Evolutionary conservation across 257 asterid genomes (phyloP), one percentile per base, ranked within the genome.

Genomic region (Linderniella brevidens): DNA sequence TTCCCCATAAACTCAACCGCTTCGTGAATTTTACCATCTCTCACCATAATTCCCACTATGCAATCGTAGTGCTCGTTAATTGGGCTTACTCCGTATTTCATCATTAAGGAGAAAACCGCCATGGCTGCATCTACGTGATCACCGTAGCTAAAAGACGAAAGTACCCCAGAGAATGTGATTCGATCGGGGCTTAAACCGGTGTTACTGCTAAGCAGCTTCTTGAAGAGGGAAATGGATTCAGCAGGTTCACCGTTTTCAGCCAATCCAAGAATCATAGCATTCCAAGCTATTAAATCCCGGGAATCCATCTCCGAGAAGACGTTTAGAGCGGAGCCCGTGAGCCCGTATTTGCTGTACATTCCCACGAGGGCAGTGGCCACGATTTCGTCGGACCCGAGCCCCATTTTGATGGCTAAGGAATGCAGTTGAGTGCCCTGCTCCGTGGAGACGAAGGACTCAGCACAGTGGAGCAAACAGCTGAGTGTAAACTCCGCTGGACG

Each of bases 261-360:
- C 68, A 78, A 51, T 1, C 77, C 83, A 19, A 64, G 19, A 46
- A 82, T 75, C 64, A 78, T 68, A 32, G 70, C 70, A 48, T 82
- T 82, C 73, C 75, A 82, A n/a, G 64, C 67, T 58, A 78, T 76
- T 60, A 82, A 72, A 69, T 82, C 92, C 62, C 67, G 60, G 20
- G 45, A 43, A 58, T 4, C 56, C 68, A 69, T 74, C 14, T 59
- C 35, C 7, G 29, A 32, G 48, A 75, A 78, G 16, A 73, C 64
- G 18, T 49, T 51, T 41, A 48, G 29, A 48, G 86, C 75, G 11
- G 48, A 63, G 13, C 63, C 72, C 25, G 69, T 60, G 14, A 68
- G 52, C 20, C 92, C 93, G 49, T 61, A 58, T 57, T 67, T 69
- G 55, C 72, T 48, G 49, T 71, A 75, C 73, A 69, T 69, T 35